These are phyloP conservation scores for Biscogniauxia mediterranea DNA, from an alignment of 2,329 filamentous ascomycete species.

Conservation along the genomic window DNA sequence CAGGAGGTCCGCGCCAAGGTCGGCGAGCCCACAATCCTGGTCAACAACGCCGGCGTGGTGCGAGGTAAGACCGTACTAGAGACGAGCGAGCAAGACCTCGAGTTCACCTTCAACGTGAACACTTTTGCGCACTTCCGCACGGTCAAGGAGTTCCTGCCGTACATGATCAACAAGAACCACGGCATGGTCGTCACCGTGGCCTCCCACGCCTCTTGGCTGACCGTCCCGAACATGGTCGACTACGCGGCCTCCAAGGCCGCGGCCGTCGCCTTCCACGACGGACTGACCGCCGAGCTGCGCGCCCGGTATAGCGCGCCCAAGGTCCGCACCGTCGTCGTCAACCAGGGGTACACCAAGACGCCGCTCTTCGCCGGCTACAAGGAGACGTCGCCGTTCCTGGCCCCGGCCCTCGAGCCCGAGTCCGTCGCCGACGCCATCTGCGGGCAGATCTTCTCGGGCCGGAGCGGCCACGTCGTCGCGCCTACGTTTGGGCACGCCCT, in stretches of 20 bases:
- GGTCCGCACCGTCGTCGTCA: constrained; percentile 63
- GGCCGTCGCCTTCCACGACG: constrained; percentile 59
- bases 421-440: constrained; percentile 65
- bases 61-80: constrained; percentile 46
- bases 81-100: constrained; percentile 41
- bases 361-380: constrained; percentile 58
- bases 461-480: constrained; percentile 55
- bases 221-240: constrained; percentile 56
- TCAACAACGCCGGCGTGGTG: constrained; percentile 42
- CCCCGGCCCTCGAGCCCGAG: constrained; percentile 55
- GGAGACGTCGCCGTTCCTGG: constrained; percentile 48
- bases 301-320: constrained; percentile 52
- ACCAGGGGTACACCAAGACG: constrained; percentile 62
- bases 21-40: constrained; percentile 36
- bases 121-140: constrained; percentile 49
- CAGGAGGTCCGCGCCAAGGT: constrained; percentile 39
- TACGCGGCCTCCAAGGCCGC: constrained; percentile 60
- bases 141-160: constrained; percentile 50
- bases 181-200: constrained; percentile 58
- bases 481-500: constrained; percentile 45
- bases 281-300: constrained; percentile 47
- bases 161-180: constrained; percentile 49
- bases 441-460: constrained; percentile 55
- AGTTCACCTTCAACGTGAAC: constrained; percentile 52
- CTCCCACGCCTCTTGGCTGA: constrained; percentile 52